Percentiles rank a stretch among this genome's conserved stretches.
Conservation (phyloP, 1,284 basidiomycete species). For the Cryptococcus sp. region DNA sequence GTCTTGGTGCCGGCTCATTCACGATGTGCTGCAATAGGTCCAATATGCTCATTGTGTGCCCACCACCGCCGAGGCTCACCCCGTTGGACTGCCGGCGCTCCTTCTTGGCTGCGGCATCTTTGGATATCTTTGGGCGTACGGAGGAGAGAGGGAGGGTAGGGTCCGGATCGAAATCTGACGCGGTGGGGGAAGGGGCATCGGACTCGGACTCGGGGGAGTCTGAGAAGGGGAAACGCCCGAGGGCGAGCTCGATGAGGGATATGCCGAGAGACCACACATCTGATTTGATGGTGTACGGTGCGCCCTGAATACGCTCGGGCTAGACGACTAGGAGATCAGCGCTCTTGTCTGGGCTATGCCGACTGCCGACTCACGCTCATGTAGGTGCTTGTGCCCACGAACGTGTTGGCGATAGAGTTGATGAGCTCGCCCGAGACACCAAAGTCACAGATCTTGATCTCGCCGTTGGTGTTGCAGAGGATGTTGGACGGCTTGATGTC, state of each 20-base stretch:
- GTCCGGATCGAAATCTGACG: slow-evolving; percentile 40
- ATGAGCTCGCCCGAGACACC: slow-evolving; percentile 98
- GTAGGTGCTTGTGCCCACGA: slow-evolving; percentile 97
- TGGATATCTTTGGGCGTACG: slow-evolving; percentile 29
- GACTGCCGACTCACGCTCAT: slow-evolving; percentile 77
- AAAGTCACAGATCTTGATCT: slow-evolving; percentile 99
- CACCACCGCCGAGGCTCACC: slow-evolving; percentile 75
- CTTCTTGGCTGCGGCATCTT: slow-evolving; percentile 53
- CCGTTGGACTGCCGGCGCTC: slow-evolving; percentile 58
- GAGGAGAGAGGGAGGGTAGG: slow-evolving; percentile 37
- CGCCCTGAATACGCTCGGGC: slow-evolving; percentile 98
- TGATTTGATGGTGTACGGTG: slow-evolving; percentile 94
- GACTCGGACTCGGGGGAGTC: slow-evolving; percentile 63
- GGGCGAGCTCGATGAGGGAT: slow-evolving; percentile 87
- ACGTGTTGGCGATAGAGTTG: slow-evolving; percentile 97
- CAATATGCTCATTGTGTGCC: slow-evolving; percentile 93
- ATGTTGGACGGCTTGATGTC: slow-evolving; percentile 99
- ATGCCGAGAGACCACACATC: slow-evolving; percentile 98
- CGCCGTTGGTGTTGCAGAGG: slow-evolving; percentile 83
- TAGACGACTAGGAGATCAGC: slow-evolving; percentile 44
- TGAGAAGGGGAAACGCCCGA: slow-evolving; percentile 89
- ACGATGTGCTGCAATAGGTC: slow-evolving; percentile 97
- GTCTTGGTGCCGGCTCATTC: slow-evolving; percentile 83
- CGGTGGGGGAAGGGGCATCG: slow-evolving; percentile 18
- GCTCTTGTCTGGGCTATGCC: not conserved